Conservation (phyloP, 2,329 filamentous ascomycete genomes). For the Xylariaceae sp. region DNA sequence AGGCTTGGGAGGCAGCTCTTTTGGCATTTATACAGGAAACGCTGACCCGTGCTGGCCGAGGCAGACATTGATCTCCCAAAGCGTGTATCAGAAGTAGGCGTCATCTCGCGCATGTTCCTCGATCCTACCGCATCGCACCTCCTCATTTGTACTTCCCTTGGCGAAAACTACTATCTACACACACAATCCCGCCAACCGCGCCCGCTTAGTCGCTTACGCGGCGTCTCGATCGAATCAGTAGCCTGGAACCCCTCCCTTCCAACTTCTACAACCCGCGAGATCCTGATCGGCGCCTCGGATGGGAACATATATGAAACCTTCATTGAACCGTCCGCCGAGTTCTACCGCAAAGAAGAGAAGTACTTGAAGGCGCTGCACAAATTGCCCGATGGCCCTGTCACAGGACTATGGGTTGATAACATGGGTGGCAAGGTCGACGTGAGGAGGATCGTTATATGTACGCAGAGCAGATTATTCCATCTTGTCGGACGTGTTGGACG, state of each 20-base stretch:
- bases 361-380: slow-evolving; percentile 87
- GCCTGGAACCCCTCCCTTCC: slow-evolving; percentile 95
- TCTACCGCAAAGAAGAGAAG: slow-evolving; percentile 93
- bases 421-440: slow-evolving; percentile 72
- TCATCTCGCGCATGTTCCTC: slow-evolving; percentile 95
- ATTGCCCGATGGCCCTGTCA: slow-evolving; percentile 80
- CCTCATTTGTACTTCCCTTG: slow-evolving; percentile 86
- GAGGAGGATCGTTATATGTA: slow-evolving; percentile 80
- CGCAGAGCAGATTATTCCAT: slow-evolving; percentile 79
- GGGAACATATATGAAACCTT: slow-evolving; percentile 95
- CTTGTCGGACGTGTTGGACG: slow-evolving; percentile 79
- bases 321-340: slow-evolving; percentile 92
- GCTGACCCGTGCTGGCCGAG: slow-evolving; percentile 23
- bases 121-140: slow-evolving; percentile 96
- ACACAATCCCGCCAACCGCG: slow-evolving; percentile 91
- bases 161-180: slow-evolving; percentile 98
- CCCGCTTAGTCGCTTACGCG: slow-evolving; percentile 79
- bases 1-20: slow-evolving; percentile 40
- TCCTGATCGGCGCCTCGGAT: slow-evolving; percentile 88
- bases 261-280: slow-evolving; percentile 93
- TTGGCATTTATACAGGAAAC: neutral
- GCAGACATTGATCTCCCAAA: slow-evolving; percentile 96
- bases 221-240: slow-evolving; percentile 85
- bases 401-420: slow-evolving; percentile 83
- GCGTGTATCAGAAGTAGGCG: slow-evolving; percentile 86